Percentiles rank a stretch among this genome's conserved stretches.
Conservation (phyloP, 2,329 filamentous ascomycete genomes). For the Monilinia fructicola region DNA sequence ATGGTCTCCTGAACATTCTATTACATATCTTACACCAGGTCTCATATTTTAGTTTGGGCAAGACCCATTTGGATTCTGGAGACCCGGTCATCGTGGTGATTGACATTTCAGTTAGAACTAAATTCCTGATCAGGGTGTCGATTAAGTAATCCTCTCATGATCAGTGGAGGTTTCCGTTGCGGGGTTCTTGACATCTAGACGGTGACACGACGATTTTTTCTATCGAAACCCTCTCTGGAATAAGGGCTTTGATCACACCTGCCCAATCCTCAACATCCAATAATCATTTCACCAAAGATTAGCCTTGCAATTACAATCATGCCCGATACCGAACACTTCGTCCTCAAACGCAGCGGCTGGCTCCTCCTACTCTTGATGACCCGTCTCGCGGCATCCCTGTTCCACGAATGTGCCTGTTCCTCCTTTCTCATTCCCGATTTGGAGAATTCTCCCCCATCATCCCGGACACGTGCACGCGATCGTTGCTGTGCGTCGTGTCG, state of each 20-base stretch:
- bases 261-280: no score
- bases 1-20: neutral
- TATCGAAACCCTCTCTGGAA: neutral
- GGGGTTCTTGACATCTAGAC: neutral
- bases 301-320: slow-evolving; percentile 3
- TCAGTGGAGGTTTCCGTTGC: neutral
- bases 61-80: no score
- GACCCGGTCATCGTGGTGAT: neutral
- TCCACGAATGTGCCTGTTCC: neutral
- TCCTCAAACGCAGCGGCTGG: slow-evolving; percentile 18
- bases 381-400: neutral
- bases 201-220: neutral
- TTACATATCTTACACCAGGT: no score
- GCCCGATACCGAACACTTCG: neutral
- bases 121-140: neutral
- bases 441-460: neutral
- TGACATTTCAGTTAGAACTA: neutral
- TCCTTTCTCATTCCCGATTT: neutral
- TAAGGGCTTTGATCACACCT: neutral
- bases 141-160: no score
- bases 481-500: neutral
- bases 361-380: slow-evolving; percentile 9
- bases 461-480: neutral
- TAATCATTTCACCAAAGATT: neutral
- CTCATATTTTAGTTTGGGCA: neutral